Evolutionary conservation across 441 rosid genomes (phyloP), one percentile per base, ranked within the genome.

Genomic region (Francoa sonchifolia): DNA sequence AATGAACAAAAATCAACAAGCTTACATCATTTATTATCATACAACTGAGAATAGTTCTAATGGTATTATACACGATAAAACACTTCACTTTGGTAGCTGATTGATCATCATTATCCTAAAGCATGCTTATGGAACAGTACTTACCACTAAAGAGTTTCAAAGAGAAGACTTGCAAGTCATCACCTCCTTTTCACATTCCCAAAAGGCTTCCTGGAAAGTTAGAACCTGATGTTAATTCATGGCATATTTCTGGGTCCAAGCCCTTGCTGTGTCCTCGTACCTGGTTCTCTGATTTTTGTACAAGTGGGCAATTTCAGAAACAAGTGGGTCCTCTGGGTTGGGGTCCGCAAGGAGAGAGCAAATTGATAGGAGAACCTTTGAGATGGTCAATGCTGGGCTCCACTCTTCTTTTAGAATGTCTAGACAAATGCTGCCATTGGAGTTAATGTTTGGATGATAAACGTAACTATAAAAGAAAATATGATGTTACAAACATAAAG

Each of bases 391-490:
- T 18, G 39, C 39, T 9, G 39, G 39, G 39, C 39, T 35, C 39
- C 39, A 35, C 10, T 35, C 21, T 16, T 35, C 39, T 22, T 35
- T 35, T 20, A 35, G 39, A 17, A 35, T 35, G 39, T 35, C 39
- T 5, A 35, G 39, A 22, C 39, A 35, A 7, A 35, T 35, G 39
- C 39, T 35, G 39, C 39, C 39, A 18, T 35, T 35, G 39, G 39
- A 35, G 39, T 35, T 35, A 12, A 35, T 35, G 39, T 35, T 35
- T 8, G 39, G 39, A 35, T 35, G 39, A 35, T 35, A 35, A 35
- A 35, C 39, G 21, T 35, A 35, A 12, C 16, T 16, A 7, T 8
- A 14, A 4, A 19, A 0, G 4, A 33, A 4, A n/a, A n/a, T n/a
- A n/a, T n/a, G n/a, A n/a, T n/a, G n/a, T n/a, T n/a, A n/a, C n/a